Conservation (phyloP, 2,329 filamentous ascomycete species). For the Gyromitra esculenta region DNA sequence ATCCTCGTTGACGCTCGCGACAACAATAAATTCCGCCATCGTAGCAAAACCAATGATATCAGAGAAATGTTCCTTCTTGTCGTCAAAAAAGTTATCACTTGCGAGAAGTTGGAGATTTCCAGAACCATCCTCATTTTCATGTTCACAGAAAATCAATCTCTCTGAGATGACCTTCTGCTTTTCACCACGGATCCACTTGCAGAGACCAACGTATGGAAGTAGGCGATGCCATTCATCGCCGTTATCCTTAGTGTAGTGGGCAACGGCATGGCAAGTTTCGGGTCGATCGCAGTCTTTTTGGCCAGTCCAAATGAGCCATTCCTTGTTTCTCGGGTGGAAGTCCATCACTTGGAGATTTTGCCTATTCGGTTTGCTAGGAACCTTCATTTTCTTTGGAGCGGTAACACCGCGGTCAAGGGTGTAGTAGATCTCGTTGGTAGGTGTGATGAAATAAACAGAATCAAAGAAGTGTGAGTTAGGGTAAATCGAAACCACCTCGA, state of each 20-base stretch:
- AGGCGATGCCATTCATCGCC: constrained; percentile 82
- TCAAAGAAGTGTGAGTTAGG: constrained; percentile 85
- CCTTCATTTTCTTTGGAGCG: constrained; percentile 74
- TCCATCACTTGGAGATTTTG: constrained; percentile 67
- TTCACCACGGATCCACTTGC: constrained; percentile 82
- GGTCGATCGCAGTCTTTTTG: constrained; percentile 70
- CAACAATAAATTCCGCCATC: constrained; percentile 96
- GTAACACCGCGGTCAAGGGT: constrained; percentile 80
- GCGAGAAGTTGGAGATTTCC: constrained; percentile 75
- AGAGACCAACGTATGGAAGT: constrained; percentile 78
- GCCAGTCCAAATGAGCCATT: constrained; percentile 94
- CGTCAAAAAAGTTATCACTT: constrained; percentile 78
- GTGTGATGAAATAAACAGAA: constrained; percentile 84
- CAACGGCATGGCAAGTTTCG: constrained; percentile 74
- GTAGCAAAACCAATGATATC: constrained; percentile 87
- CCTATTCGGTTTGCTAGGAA: constrained; percentile 56
- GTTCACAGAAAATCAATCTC: constrained; percentile 71
- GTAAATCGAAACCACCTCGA: constrained; percentile 75
- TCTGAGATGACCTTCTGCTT: constrained; percentile 62
- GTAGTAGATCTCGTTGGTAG: constrained; percentile 75
- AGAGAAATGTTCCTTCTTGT: constrained; percentile 70
- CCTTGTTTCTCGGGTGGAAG: constrained; percentile 85
- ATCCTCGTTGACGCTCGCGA: constrained; percentile 76
- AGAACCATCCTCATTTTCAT: constrained; percentile 71
- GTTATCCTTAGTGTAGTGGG: constrained; percentile 80